Evolutionary conservation across 805 yeast species (phyloP), one percentile per base, ranked within the genome.

Genomic region (Candida pseudoglaebosa): DNA sequence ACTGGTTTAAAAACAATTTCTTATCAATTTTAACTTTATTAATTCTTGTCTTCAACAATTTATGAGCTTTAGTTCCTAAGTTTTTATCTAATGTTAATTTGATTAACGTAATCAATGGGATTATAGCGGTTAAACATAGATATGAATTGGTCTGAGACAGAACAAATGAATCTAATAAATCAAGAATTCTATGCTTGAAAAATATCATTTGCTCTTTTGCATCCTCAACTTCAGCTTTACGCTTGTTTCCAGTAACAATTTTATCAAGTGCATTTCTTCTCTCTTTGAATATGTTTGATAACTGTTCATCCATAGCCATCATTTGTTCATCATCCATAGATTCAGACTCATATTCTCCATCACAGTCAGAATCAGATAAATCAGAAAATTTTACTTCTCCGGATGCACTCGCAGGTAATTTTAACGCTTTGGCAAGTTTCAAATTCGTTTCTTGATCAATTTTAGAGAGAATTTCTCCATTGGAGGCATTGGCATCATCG

Each of bases 301-400:
- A 66, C 44, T 88, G 93, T 16, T 73, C 84, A 56, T 91, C 98
- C 50, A 91, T 75, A 15, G 90, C 95, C 82, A 89, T 80, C 98
- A 91, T 91, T 57, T 89, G 89, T 51, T 90, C 96, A 59, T 90
- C 97, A 43, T 90, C 95, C 95, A 89, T 86, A 0, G 91, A 80
- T 30, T 65, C 71, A 0, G 70, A 63, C 48, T 85, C 95, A 37
- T 81, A 85, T 5, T 76, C 73, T 20, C 75, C 81, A 20, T 70
- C 77, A 14, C 67, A 77, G 14, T 56, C 62, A 16, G 40, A 50
- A 5, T 67, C 59, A 28, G 54, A 57, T 34, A 67, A 45, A 16
- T 64, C 73, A 10, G 60, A 64, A 41, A 59, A 65, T 42, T 70
- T 70, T 22, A 70, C 75, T 47, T 70, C 75, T 5, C 75, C 78